A percentile compares a stretch with the other conserved stretches of the same genome.
Conservation (phyloP, 768 basidiomycete species). For the Mycena leptocephala region DNA sequence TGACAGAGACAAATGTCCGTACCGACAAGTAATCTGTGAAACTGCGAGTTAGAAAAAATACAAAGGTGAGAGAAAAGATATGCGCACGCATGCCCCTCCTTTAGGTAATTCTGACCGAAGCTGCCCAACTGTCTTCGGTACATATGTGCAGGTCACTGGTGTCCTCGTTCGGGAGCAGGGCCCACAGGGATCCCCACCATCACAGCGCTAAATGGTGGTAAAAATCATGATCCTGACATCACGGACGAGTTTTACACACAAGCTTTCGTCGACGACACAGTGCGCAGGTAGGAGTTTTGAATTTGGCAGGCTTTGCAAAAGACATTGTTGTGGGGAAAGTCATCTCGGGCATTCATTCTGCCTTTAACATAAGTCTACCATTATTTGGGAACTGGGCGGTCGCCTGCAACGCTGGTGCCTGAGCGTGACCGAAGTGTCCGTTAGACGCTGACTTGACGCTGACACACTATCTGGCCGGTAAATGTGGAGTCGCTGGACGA, state of each 20-base stretch:
- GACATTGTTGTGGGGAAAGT: background rate
- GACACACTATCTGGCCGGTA: background rate
- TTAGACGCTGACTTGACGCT: background rate
- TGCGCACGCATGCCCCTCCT: slow-evolving; percentile 34
- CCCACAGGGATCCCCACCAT: slow-evolving; percentile 32
- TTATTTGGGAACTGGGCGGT: slow-evolving; percentile 12
- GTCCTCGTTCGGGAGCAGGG: slow-evolving; percentile 35
- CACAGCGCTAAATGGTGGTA: slow-evolving; percentile 30
- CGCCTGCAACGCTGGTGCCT: slow-evolving; percentile 25
- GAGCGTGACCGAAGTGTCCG: slow-evolving; percentile 24
- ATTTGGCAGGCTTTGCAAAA: slow-evolving; percentile 30
- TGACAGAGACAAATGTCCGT: background rate
- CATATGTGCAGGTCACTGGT: slow-evolving; percentile 31
- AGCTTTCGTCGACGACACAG: slow-evolving; percentile 34
- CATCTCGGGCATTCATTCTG: background rate
- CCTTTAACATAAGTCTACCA: background rate
- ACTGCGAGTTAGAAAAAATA: background rate
- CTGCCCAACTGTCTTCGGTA: slow-evolving; percentile 33
- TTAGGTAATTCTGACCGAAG: slow-evolving; percentile 35
- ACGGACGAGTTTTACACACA: background rate
- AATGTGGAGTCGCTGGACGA: background rate
- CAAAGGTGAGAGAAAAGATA: background rate
- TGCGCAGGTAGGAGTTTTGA: slow-evolving; percentile 35
- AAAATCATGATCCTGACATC: no score
- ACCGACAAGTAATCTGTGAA: slow-evolving; percentile 30